Evolutionary conservation across 805 yeast genomes (phyloP), one percentile per base, ranked within the genome.

Genomic region (Myxozyma monticola): DNA sequence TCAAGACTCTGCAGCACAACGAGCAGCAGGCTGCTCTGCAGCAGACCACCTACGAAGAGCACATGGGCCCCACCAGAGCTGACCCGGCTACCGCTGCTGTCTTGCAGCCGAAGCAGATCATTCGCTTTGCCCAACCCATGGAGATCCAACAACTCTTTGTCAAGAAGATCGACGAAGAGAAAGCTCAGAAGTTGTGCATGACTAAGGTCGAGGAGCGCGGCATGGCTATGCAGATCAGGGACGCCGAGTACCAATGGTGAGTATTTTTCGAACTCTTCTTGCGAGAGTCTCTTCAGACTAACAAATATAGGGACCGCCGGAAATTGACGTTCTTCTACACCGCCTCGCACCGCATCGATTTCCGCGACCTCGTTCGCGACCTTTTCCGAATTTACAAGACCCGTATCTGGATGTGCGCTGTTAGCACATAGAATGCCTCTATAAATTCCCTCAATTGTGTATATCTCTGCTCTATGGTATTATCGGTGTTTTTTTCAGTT

Each of bases 391-490:
- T 81, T 43, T 85, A 84, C 74, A 85, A 85, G 69, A 85, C 91
- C 3, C 73, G 93, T 58, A 85, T 85, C 62, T 86, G 95, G 95
- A 84, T 86, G 93, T 85, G 91, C 68, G 88, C 88, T 3, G 85
- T 81, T 30, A 62, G 39, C 34, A 44, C 41, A 12, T 44, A 45
- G 43, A 48, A 10, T n/a, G n/a, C n/a, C n/a, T n/a, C n/a, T n/a
- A n/a, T n/a, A n/a, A n/a, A n/a, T n/a, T n/a, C n/a, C n/a, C n/a
- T n/a, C n/a, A n/a, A n/a, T n/a, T n/a, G n/a, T n/a, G n/a, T n/a
- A n/a, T n/a, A n/a, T n/a, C n/a, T n/a, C n/a, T n/a, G n/a, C n/a
- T n/a, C n/a, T n/a, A n/a, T n/a, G n/a, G n/a, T n/a, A n/a, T n/a
- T n/a, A n/a, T n/a, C n/a, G n/a, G n/a, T n/a, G n/a, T n/a, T n/a